Evolutionary conservation across 306 rosid species (phyloP).

Genomic region (Fagus sylvatica): DNA sequence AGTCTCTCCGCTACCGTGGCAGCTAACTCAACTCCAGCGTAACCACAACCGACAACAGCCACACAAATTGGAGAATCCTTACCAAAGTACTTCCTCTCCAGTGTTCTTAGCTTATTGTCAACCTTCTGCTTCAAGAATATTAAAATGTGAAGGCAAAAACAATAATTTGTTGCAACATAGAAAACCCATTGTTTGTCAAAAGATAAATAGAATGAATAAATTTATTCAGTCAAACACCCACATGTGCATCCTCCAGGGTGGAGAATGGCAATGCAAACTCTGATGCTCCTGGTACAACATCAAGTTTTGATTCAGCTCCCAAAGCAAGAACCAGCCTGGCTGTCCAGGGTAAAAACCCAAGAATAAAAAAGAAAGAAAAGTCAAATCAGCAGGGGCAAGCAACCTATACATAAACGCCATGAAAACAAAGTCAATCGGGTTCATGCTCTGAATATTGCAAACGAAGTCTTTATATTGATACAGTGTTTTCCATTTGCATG

Average conservation of each 20-base stretch:
- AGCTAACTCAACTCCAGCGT: conserved; percentile 91
- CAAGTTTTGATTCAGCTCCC: conserved; percentile 91
- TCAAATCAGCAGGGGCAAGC: conserved; percentile 34
- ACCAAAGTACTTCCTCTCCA: conserved; percentile 81
- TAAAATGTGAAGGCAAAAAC: conserved; percentile 19
- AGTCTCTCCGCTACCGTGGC: conserved; percentile 91
- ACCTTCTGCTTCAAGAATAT: conserved; percentile 62
- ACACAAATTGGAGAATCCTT: conserved; percentile 68
- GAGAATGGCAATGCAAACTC: conserved; percentile 88
- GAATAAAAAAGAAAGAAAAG: conserved; percentile 23
- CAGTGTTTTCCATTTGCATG: conserved; percentile 10
- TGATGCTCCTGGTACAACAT: conserved; percentile 84
- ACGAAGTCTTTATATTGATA: neutral
- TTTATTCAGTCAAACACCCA: conserved; percentile 38
- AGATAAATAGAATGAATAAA: conserved; percentile 16
- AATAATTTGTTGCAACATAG: conserved; percentile 1
- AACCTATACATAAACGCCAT: neutral
- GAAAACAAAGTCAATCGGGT: conserved; percentile 10
- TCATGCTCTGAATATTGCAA: neutral
- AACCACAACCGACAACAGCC: conserved; percentile 96
- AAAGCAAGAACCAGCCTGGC: conserved; percentile 98
- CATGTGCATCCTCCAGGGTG: conserved; percentile 83
- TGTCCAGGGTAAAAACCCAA: conserved; percentile 46
- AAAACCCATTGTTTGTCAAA: neutral
- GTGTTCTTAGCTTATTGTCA: conserved; percentile 55